These are phyloP conservation scores for Sugiyamaella floridensis DNA, from an alignment of 805 yeast genomes.

Conservation along the genomic window DNA sequence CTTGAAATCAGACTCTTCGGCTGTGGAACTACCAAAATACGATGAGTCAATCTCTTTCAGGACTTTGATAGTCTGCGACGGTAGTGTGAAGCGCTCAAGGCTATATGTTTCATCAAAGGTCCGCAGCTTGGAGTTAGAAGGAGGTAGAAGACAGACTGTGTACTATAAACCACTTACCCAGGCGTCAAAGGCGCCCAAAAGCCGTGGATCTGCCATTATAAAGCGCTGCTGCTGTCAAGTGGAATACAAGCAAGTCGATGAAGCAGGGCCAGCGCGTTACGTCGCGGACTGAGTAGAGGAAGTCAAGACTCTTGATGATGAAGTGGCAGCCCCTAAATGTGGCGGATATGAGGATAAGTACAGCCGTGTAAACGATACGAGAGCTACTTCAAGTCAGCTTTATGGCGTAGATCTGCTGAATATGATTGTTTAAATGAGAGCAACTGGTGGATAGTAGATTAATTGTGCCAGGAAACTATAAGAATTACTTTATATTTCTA, in stretches of 20 bases:
- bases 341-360: not conserved
- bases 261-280: not conserved
- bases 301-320: not conserved
- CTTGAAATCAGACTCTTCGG: not conserved
- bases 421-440: no score
- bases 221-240: not conserved
- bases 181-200: not conserved
- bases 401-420: no score
- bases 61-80: not conserved
- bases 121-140: not conserved
- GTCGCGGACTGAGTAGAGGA: not conserved
- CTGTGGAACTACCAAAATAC: not conserved
- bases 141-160: no score
- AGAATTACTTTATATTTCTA: no score
- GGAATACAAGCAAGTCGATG: not conserved
- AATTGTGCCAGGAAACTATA: no score
- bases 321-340: not conserved
- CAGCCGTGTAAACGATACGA: no score
- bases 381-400: no score
- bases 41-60: constrained; percentile 6
- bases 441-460: no score
- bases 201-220: not conserved
- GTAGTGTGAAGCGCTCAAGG: not conserved
- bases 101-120: not conserved
- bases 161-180: not conserved